Percentiles rank a stretch among this genome's conserved stretches.
These are phyloP conservation scores for Torrubiellomyces zombiae DNA, from an alignment of 2,329 filamentous ascomycete species.

Conservation along the genomic window DNA sequence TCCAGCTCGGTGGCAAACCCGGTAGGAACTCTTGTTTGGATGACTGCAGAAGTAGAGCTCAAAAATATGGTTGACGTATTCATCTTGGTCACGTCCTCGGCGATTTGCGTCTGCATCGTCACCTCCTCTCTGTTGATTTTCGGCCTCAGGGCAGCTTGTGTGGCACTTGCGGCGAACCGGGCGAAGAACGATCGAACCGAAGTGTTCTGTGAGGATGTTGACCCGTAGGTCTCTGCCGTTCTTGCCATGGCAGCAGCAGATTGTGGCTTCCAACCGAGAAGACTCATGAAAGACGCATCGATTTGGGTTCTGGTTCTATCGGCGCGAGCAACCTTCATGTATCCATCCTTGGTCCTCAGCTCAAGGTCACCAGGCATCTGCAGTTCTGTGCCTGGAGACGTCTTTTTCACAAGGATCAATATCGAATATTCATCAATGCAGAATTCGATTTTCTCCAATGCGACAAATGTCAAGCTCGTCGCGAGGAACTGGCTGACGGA, in stretches of 20 bases:
- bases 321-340: conserved; percentile 75
- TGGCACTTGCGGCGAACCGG: conserved; percentile 44
- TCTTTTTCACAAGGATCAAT: conserved; percentile 66
- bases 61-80: conserved; percentile 74
- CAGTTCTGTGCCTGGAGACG: conserved; percentile 58
- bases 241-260: conserved; percentile 22
- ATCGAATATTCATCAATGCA: conserved; percentile 80
- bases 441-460: conserved; percentile 72
- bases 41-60: conserved; percentile 67
- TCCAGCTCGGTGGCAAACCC: conserved; percentile 75
- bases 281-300: conserved; percentile 76
- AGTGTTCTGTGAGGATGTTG: conserved; percentile 30
- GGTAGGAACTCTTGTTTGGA: conserved; percentile 57
- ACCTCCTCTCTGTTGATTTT: conserved; percentile 48
- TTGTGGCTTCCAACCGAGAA: conserved; percentile 65
- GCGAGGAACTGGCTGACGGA: conserved; percentile 84
- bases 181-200: conserved; percentile 70
- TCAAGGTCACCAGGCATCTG: conserved; percentile 64
- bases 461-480: conserved; percentile 91
- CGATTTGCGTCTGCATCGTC: conserved; percentile 41
- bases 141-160: conserved; percentile 31
- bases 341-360: conserved; percentile 64
- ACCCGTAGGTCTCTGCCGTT: conserved; percentile 30
- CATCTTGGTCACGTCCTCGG: conserved; percentile 53
- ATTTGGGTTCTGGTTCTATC: conserved; percentile 82